Conservation (phyloP, 768 basidiomycete genomes). For the Kwoniella sp. region DNA sequence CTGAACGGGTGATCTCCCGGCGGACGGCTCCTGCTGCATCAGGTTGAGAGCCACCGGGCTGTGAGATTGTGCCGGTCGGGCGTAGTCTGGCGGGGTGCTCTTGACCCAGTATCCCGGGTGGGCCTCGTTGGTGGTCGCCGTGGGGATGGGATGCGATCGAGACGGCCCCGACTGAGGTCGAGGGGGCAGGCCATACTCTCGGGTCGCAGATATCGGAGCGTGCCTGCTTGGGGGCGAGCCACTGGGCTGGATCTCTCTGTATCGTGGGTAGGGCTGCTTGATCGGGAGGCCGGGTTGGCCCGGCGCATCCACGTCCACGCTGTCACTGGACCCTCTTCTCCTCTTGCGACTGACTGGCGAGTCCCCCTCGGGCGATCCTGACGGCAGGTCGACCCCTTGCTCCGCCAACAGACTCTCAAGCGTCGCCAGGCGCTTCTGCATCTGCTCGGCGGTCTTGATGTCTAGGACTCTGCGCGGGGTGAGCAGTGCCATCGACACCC, state of each 20-base stretch:
- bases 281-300: no score
- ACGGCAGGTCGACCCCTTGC: slow-evolving; percentile 10
- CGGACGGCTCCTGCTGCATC: no score
- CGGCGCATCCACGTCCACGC: no score
- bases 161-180: neutral
- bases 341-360: neutral
- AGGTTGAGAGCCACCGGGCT: no score
- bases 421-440: slow-evolving; percentile 2
- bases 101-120: no score
- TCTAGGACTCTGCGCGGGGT: slow-evolving; percentile 1
- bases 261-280: neutral
- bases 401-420: slow-evolving; percentile 11
- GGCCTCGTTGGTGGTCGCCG: no score
- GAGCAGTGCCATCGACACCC: neutral
- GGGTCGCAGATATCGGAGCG: neutral
- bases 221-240: neutral
- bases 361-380: neutral
- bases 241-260: neutral
- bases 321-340: slow-evolving; percentile 1
- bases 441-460: slow-evolving; percentile 3
- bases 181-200: neutral
- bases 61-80: no score
- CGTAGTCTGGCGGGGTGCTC: no score
- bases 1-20: slow-evolving; percentile 3
- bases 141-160: neutral